phyloP scores from a whole-genome alignment of 192 early-diverging fungal genomes.

The Coemansia sp. region DNA sequence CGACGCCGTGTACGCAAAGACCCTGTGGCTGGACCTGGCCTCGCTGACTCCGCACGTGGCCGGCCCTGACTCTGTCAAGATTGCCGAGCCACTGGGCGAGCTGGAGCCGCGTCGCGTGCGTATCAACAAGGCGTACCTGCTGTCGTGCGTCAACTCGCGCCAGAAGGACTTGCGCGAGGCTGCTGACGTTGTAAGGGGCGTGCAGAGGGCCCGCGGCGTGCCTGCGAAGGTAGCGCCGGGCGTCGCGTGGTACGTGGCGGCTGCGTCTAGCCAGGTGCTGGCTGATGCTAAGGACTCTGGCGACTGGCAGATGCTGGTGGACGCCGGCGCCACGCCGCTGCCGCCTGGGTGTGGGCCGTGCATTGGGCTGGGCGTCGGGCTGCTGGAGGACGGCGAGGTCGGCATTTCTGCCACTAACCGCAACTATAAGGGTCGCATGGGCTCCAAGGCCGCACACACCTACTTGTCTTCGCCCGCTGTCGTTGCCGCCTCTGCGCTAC shows the following conservation, averaged over 20 bases:
- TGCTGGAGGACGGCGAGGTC: slow-evolving; percentile 95
- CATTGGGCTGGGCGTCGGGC: slow-evolving; percentile 89
- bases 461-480: slow-evolving; percentile 97
- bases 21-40: slow-evolving; percentile 83
- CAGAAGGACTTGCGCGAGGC: slow-evolving; percentile 88
- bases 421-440: slow-evolving; percentile 99
- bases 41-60: slow-evolving; percentile 88
- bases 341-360: slow-evolving; percentile 99
- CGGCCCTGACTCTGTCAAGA: slow-evolving; percentile 97
- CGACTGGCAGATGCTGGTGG: slow-evolving; percentile 85
- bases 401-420: slow-evolving; percentile 99
- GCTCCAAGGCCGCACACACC: slow-evolving; percentile 86
- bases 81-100: slow-evolving; percentile 75
- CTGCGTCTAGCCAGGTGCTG: slow-evolving; percentile 92
- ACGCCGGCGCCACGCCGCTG: slow-evolving; percentile 87
- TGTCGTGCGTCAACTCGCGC: slow-evolving; percentile 96
- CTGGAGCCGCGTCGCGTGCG: slow-evolving; percentile 74
- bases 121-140: slow-evolving; percentile 96
- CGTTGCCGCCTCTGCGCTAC: slow-evolving; percentile 91
- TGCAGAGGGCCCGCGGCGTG: slow-evolving; percentile 28
- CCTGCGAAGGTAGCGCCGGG: slow-evolving; percentile 39
- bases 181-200: slow-evolving; percentile 70
- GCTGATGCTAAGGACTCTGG: slow-evolving; percentile 81
- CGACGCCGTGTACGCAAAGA: slow-evolving; percentile 81
- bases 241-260: slow-evolving; percentile 96